Conservation (phyloP, 2,329 filamentous ascomycete species). For the Dactylonectria estremocensis region DNA sequence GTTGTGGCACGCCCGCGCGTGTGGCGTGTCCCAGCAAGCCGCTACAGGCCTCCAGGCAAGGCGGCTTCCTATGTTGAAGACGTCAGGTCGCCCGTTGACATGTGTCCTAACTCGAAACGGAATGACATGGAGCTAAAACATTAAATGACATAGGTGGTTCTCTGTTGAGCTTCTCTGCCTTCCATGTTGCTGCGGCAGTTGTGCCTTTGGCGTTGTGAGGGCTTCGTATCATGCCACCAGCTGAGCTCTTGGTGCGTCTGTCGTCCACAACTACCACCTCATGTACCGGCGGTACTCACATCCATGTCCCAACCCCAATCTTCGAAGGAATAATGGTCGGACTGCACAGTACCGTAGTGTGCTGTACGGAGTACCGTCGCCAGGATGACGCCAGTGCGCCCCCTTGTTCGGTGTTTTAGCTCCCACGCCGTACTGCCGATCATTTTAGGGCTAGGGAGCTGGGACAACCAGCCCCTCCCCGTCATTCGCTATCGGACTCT, state of each 20-base stretch:
- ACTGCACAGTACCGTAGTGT: not conserved
- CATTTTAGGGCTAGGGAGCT: conserved; percentile 29
- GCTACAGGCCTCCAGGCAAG: conserved; percentile 12
- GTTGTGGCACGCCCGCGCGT: conserved; percentile 23
- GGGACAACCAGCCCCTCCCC: not conserved
- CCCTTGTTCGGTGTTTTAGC: conserved; percentile 10
- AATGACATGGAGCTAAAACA: not conserved
- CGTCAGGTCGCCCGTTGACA: not conserved
- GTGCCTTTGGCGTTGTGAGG: not conserved
- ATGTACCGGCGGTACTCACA: not conserved
- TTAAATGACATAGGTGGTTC: not conserved
- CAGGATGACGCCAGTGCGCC: not conserved
- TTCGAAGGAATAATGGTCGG: not conserved
- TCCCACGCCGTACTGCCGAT: conserved; percentile 22
- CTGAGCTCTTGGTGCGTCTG: not conserved
- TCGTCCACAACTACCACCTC: not conserved
- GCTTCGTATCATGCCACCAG: not conserved
- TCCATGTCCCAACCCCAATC: conserved; percentile 11
- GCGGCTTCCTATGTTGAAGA: not conserved
- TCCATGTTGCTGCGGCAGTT: not conserved
- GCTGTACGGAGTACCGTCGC: conserved; percentile 6
- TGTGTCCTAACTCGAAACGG: not conserved
- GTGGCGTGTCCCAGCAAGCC: conserved; percentile 26
- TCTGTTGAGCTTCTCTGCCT: not conserved
- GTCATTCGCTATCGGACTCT: conserved; percentile 1